Evolutionary conservation across 805 yeast genomes (phyloP), one percentile per base, ranked within the genome.

Genomic region (Candida incommunis): DNA sequence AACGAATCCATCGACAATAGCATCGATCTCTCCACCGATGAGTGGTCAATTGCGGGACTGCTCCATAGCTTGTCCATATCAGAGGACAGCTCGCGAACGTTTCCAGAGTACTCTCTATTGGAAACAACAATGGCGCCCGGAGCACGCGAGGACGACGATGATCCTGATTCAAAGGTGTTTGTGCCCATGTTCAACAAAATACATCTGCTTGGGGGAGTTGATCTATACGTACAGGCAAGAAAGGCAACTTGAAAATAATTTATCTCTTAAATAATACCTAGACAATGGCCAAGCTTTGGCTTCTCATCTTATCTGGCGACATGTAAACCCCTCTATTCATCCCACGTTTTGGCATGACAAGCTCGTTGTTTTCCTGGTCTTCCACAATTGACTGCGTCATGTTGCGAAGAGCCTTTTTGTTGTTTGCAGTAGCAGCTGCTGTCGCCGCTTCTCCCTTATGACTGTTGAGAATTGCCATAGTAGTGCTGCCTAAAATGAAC

Each of bases 281-380:
- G 4, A n/a, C 5, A n/a, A 31, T 31, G 18, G 37, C 37, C 18
- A 31, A 31, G 37, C 37, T 31, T n/a, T 31, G 37, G 20, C 37
- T 31, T 18, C 37, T 31, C 37, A 31, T 31, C 37, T 31, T 31
- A 5, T 31, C 37, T 4, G 27, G 27, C 13, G 18, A 31, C 11
- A 18, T 5, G 13, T 5, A 4, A 11, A 31, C 18, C 9, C 37
- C 37, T 31, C n/a, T 31, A 5, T 16, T 31, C 18, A 7, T n/a
- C 4, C 37, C 37, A 16, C 37, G 37, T 18, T 31, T 31, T 9
- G 37, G 37, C 13, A 31, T 16, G 5, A 31, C 37, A 9, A 31
- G 37, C 37, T 31, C 37, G 18, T 31, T 18, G 37, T 31, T 31
- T 18, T 31, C 37, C n/a, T 31, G 37, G n/a, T 31, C 37, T 31